Evolutionary conservation across 208 protist genomes (phyloP), one percentile per base, ranked within the genome.

Genomic region (Phytomonas sp.): DNA sequence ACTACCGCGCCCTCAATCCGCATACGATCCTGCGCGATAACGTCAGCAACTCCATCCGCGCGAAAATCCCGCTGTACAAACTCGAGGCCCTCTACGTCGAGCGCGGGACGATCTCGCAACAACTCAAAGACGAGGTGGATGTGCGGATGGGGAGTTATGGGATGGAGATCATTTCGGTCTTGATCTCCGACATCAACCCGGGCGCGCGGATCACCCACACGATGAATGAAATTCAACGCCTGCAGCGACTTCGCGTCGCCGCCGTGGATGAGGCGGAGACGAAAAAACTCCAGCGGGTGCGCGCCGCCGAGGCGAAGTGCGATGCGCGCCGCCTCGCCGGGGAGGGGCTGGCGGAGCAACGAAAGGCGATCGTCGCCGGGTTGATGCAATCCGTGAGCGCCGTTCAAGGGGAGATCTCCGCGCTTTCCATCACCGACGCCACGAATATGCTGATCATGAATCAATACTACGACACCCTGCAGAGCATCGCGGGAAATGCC

Each of bases 391-490:
- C 81, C 9, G 78, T 88, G 28, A 77, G 80, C 15, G 66, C 74
- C 15, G 70, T 92, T 23, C 77, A 73, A 26, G 68, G 68, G 7
- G 79, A 87, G 36, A 82, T 92, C 51, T 81, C 60, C 17, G 79
- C 71, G 26, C 60, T 92, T 2, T 81, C 63, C 34, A 62, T 73
- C 20, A 74, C 78, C 7, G 85, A 91, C 53, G 85, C 84, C 37
- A 82, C 86, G 43, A 86, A 87, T 40, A 78, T 94, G 80, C 74
- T 92, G 15, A 51, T 92, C 26, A 81, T 94, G 79, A 92, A 87
- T 70, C 82, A 92, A 77, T 94, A 94, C 85, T 92, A 87, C 73
- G 85, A 92, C 72, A 92, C 84, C 6, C 65, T 91, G 66, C 75
- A 87, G 72, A 72, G 71, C 9, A 79, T 93, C 34, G 78, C 80